These are phyloP conservation scores for Yamadazyma taylorii DNA, from an alignment of 1,139 yeast genomes.

Conservation along the genomic window DNA sequence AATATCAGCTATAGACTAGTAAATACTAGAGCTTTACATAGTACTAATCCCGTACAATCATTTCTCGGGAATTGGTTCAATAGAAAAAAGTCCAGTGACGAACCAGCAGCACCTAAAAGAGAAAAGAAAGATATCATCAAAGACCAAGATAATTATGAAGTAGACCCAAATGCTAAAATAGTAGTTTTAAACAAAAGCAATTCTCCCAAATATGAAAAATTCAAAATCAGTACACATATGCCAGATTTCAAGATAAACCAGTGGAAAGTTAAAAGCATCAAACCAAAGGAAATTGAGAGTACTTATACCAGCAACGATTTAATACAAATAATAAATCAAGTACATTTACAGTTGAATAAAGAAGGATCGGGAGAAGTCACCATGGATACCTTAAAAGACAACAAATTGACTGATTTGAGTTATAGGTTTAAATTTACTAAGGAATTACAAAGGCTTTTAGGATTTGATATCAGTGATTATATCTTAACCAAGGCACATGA, in stretches of 20 bases:
- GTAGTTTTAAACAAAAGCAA: slow-evolving; percentile 38
- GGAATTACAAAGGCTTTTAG: slow-evolving; percentile 56
- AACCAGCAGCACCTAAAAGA: slow-evolving; percentile 11
- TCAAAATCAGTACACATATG: slow-evolving; percentile 31
- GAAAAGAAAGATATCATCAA: slow-evolving; percentile 35
- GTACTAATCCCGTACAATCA: slow-evolving; percentile 12
- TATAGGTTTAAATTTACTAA: slow-evolving; percentile 61
- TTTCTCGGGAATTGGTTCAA: slow-evolving; percentile 25
- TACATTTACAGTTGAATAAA: slow-evolving; percentile 24
- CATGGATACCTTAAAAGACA: slow-evolving; percentile 16
- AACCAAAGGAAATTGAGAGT: slow-evolving; percentile 28
- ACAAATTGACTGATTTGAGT: slow-evolving; percentile 46
- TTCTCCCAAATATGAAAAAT: slow-evolving; percentile 31
- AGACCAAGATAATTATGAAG: slow-evolving; percentile 42
- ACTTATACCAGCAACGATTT: slow-evolving; percentile 28
- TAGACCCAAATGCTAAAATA: slow-evolving; percentile 34
- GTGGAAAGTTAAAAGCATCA: slow-evolving; percentile 35
- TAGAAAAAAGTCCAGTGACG: slow-evolving; percentile 11
- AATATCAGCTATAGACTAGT: slow-evolving; percentile 2
- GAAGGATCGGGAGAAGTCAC: neutral
- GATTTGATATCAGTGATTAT: slow-evolving; percentile 67
- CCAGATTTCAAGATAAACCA: slow-evolving; percentile 34
- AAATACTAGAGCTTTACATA: slow-evolving; percentile 13
- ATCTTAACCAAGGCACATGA: slow-evolving; percentile 51
- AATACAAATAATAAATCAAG: slow-evolving; percentile 24